Evolutionary conservation across 2,329 filamentous ascomycete genomes (phyloP).

Genomic region (Talaromyces albobiverticillius): DNA sequence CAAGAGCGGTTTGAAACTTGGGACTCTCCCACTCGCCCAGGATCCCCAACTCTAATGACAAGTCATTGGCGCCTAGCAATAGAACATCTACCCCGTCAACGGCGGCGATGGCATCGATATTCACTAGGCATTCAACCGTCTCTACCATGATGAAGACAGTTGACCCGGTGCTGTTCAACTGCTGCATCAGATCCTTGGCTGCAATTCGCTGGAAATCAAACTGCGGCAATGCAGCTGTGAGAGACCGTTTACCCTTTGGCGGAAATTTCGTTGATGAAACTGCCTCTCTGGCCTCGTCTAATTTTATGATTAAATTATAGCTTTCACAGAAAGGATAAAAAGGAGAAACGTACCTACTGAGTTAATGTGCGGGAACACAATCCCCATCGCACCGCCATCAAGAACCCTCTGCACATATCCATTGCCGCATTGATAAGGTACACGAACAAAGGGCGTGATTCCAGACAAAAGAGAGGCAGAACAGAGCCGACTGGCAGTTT

Average conservation of each 20-base stretch:
- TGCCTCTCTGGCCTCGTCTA: background rate
- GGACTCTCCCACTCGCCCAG: background rate
- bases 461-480: background rate
- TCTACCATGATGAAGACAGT: conserved; percentile 5
- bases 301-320: background rate
- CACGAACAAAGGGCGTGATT: conserved; percentile 3
- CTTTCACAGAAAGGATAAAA: background rate
- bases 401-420: conserved; percentile 5
- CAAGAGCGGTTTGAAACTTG: background rate
- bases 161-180: background rate
- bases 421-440: conserved; percentile 1
- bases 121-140: background rate
- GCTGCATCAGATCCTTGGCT: conserved; percentile 1
- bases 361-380: conserved; percentile 4
- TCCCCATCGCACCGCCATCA: conserved; percentile 1
- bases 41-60: conserved; percentile 3
- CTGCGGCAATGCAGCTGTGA: background rate
- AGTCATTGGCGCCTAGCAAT: conserved; percentile 1
- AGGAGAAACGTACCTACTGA: background rate
- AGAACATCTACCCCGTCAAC: conserved; percentile 2
- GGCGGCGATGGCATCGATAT: conserved; percentile 4
- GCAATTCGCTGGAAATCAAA: background rate
- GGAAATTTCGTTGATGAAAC: conserved; percentile 1
- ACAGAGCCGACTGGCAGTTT: background rate
- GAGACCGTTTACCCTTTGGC: conserved; percentile 1